phyloP scores from a whole-genome alignment of 148 eudicot genomes.

The Arctostaphylos glauca region DNA sequence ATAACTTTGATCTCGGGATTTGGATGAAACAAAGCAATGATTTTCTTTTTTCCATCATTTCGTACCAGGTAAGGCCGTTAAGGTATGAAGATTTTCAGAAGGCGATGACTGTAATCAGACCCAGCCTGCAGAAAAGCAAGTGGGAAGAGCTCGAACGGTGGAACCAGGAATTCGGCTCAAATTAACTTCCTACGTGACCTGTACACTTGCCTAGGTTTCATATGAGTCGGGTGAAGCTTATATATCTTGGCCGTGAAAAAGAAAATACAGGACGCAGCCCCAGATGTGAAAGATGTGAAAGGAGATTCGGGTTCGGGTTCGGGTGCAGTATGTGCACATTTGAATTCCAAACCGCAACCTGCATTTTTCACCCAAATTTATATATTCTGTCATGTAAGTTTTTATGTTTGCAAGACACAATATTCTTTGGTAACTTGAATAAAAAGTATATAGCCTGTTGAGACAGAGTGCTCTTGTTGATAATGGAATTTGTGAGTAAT shows the following conservation, averaged over 20 bases:
- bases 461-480: background rate
- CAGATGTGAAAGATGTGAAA: background rate
- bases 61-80: slow-evolving; percentile 68
- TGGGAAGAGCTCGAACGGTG: slow-evolving; percentile 95
- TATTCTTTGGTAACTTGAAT: background rate
- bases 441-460: background rate
- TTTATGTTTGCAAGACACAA: no score
- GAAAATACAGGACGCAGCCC: background rate
- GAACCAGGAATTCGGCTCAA: slow-evolving; percentile 82
- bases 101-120: slow-evolving; percentile 82
- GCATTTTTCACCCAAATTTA: background rate
- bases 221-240: background rate
- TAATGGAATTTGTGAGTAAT: background rate
- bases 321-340: background rate
- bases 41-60: background rate
- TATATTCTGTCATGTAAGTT: background rate
- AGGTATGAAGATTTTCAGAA: slow-evolving; percentile 69
- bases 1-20: background rate
- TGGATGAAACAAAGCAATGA: background rate
- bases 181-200: slow-evolving; percentile 28
- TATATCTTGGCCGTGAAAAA: background rate
- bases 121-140: slow-evolving; percentile 80
- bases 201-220: background rate
- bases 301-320: background rate
- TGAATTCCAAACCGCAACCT: background rate